Percentiles rank a stretch among this genome's conserved stretches.
These are phyloP conservation scores for Trichoderma sp. DNA, from an alignment of 2,329 filamentous ascomycete genomes.

Conservation along the genomic window DNA sequence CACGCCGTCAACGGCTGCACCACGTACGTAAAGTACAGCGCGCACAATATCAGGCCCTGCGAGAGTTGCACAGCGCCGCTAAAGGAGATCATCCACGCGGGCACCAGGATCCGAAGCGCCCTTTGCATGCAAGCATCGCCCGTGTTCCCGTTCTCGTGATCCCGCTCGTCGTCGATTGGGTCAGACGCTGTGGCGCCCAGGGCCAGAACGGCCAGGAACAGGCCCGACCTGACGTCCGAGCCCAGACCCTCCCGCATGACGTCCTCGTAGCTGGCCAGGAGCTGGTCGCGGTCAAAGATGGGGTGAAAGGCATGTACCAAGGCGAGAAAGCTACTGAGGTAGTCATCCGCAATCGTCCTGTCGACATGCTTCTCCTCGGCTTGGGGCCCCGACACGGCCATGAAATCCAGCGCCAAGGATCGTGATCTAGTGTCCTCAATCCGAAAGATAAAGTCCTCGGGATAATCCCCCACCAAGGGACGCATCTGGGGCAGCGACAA, in stretches of 20 bases:
- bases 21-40: constrained; percentile 31
- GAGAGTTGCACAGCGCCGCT: constrained; percentile 26
- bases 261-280: constrained; percentile 25
- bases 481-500: constrained; percentile 30
- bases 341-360: constrained; percentile 22
- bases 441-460: constrained; percentile 30
- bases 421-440: constrained; percentile 24
- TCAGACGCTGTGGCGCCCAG: constrained; percentile 29
- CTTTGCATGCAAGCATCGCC: constrained; percentile 26
- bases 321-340: constrained; percentile 25
- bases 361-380: neutral
- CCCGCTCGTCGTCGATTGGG: neutral
- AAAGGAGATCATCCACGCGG: constrained; percentile 30
- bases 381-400: neutral
- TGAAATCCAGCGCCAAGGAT: constrained; percentile 21
- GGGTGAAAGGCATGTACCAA: constrained; percentile 30
- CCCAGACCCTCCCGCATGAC: constrained; percentile 24
- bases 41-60: constrained; percentile 30
- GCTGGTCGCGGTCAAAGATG: constrained; percentile 27
- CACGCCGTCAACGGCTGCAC: constrained; percentile 32
- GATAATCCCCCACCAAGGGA: constrained; percentile 28
- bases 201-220: constrained; percentile 29
- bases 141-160: constrained; percentile 12
- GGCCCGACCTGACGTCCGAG: constrained; percentile 26
- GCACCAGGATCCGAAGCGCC: constrained; percentile 28